Evolutionary conservation across 441 rosid genomes (phyloP).

Genomic region (Gossypium davidsonii): DNA sequence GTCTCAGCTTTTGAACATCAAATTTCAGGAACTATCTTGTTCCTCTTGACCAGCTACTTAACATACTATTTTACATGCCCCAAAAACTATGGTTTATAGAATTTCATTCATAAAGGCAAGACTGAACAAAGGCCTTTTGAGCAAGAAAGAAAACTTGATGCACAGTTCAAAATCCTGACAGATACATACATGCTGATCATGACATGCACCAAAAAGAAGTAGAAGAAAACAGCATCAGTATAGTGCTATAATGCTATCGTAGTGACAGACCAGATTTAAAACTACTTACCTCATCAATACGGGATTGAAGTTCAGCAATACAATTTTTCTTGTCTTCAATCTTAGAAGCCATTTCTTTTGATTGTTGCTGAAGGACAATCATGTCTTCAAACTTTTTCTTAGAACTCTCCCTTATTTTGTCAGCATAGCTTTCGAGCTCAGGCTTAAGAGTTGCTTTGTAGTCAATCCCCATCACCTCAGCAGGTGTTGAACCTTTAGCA

Average conservation of each 20-base stretch:
- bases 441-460: constrained; percentile 61
- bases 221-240: not conserved
- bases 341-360: constrained; percentile 46
- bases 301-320: constrained; percentile 37
- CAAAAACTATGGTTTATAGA: not conserved
- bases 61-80: not conserved
- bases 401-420: constrained; percentile 48
- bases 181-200: not conserved
- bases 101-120: not conserved
- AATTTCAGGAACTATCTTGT: not conserved
- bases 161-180: too few species aligned
- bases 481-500: constrained; percentile 49
- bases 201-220: not conserved
- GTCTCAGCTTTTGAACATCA: not conserved
- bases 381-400: constrained; percentile 48
- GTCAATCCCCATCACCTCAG: constrained; percentile 75
- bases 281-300: constrained; percentile 47
- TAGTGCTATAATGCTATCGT: not conserved
- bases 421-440: constrained; percentile 43
- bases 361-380: constrained; percentile 47
- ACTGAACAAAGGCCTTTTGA: not conserved
- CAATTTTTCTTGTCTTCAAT: constrained; percentile 44
- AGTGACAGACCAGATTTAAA: not conserved
- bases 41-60: not conserved
- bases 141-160: too few species aligned